Base-by-base conservation (phyloP, 2,329 filamentous ascomycete species). In the Akanthomyces lecanii region DNA sequence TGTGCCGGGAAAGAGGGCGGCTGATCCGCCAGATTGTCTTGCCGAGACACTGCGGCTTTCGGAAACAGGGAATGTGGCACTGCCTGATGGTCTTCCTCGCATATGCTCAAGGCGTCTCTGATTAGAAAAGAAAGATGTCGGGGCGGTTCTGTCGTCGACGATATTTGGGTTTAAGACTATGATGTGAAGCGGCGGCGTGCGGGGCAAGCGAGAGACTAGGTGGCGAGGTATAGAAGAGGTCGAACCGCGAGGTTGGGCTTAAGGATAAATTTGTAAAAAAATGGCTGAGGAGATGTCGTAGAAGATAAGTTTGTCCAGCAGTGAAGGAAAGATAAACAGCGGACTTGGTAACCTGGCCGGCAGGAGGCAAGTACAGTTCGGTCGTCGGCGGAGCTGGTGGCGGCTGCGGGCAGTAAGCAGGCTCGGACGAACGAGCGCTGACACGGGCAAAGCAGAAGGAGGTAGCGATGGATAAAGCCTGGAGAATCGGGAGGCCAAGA, bases 21-120 rank as follows among this genome's bases (percentile, higher is more conserved):
- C 14, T 5, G 52, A 48, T 16, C 42, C 55, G 16, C 18, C 28
- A 11, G 23, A 36, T 7, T 28, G 45, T 59, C 45, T 47, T 21
- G 21, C 4, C 16, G 18, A 8, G 12, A 69, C 69, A 25, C 67
- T 63, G 10, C 50, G 52, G 14, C 63, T 42, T 21, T 74, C 72
- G 42, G 71, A 63, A 30, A 63, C 50, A 52, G 66, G 63, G 23
- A 69, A 67, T 53, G 72, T 69, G 11, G 67, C 57, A 11, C 57
- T 64, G 52, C 67, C 53, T 38, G 70, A 65, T 42, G 73, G 70
- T 52, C 73, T 71, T 44, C 64, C 64, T 64, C 73, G 69, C 12
- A 66, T 65, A 42, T 71, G 66, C 28, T 67, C 63, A 56, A 68
- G 70, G 57, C 73, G 71, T 33, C 69, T 67, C 10, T 67, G 68